A percentile compares a stretch with the other conserved stretches of the same genome.
Evolutionary conservation across 176 grass and related monocot genomes (phyloP).

Genomic region (Typha latifolia): DNA sequence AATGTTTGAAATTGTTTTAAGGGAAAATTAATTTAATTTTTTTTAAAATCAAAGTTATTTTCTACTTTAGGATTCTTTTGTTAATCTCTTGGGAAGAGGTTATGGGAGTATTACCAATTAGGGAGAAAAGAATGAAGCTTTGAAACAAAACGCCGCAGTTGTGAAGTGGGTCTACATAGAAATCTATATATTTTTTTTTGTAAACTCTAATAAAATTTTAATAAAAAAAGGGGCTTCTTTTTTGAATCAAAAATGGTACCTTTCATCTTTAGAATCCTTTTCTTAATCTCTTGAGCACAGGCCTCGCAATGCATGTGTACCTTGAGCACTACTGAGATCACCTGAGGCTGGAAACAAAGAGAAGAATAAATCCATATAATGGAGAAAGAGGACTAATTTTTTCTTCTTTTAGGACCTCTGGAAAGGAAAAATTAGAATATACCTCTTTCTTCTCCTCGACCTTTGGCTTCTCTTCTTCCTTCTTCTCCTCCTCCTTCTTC

Average conservation of each 20-base stretch:
- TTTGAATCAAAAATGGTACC: conserved; percentile 26
- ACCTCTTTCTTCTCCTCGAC: conserved; percentile 36
- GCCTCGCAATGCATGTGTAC: conserved; percentile 86
- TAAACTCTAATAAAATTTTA: background rate
- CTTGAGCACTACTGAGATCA: conserved; percentile 59
- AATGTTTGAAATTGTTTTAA: too few relatives aligned
- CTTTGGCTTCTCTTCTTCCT: conserved; percentile 28
- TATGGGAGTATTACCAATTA: too few relatives aligned
- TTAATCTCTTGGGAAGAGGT: too few relatives aligned
- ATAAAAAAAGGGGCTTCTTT: background rate
- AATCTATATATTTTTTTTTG: too few relatives aligned
- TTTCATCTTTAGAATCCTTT: conserved; percentile 86
- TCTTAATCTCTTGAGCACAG: conserved; percentile 64
- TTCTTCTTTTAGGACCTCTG: background rate
- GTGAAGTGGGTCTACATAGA: too few relatives aligned
- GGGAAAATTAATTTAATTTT: too few relatives aligned
- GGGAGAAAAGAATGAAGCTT: too few relatives aligned
- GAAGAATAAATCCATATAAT: background rate
- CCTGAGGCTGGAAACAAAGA: conserved; percentile 25
- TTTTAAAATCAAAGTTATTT: too few relatives aligned
- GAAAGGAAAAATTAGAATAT: background rate
- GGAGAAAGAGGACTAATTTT: too few relatives aligned
- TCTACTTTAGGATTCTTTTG: too few relatives aligned
- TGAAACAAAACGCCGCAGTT: too few relatives aligned
- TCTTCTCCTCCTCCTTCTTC: conserved; percentile 51